Evolutionary conservation across 192 early-diverging fungal genomes (phyloP).

Genomic region (Fimicolochytrium jonesii): DNA sequence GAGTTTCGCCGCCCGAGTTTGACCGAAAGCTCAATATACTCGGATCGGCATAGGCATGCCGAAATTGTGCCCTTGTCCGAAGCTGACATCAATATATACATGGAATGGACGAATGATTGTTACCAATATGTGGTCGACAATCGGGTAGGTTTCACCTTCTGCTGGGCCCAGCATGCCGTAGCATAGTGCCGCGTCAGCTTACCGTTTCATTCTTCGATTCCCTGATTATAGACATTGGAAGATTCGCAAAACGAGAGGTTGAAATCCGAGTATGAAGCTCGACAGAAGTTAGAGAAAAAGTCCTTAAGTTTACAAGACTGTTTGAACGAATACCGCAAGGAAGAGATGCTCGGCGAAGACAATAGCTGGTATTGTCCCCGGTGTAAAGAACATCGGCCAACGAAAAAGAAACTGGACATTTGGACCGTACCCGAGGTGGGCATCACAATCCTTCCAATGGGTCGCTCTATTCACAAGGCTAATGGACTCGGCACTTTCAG

Average conservation of each 20-base stretch:
- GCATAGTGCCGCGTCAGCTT: neutral
- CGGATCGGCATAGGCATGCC: too few species aligned
- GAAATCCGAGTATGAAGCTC: neutral
- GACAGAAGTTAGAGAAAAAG: constrained; percentile 20
- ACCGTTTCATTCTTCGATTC: too few species aligned
- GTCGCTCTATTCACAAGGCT: neutral
- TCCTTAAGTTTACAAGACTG: constrained; percentile 63
- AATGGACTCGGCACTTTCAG: constrained; percentile 9
- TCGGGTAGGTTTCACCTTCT: too few species aligned
- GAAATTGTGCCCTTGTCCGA: too few species aligned
- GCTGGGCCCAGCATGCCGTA: too few species aligned
- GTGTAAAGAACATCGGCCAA: constrained; percentile 71
- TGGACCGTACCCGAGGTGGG: constrained; percentile 68
- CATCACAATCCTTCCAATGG: neutral
- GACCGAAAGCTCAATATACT: too few species aligned
- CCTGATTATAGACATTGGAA: too few species aligned
- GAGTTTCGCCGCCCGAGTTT: too few species aligned
- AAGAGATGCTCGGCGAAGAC: constrained; percentile 70
- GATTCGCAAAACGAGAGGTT: neutral
- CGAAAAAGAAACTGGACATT: constrained; percentile 76
- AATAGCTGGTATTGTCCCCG: constrained; percentile 77
- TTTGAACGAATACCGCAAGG: constrained; percentile 66
- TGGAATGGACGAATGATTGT: neutral
- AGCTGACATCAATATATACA: neutral
- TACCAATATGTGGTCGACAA: neutral